Evolutionary conservation across 306 rosid species (phyloP).

Genomic region (Macrotyloma uniflorum): DNA sequence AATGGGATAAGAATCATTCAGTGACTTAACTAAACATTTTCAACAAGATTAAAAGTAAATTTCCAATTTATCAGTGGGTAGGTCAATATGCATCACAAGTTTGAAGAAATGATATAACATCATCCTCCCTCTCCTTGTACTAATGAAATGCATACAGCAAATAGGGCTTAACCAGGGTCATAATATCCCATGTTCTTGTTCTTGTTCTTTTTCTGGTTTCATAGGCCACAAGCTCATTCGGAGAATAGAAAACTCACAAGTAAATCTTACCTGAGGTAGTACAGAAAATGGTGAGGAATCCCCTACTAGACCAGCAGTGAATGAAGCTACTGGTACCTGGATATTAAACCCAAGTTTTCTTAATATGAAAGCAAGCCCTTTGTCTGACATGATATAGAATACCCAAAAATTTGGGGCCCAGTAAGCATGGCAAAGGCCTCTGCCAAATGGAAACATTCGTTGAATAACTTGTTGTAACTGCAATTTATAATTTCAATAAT

Average conservation of each 20-base stretch:
- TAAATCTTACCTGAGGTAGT: constrained; percentile 66
- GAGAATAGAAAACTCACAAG: constrained; percentile 11
- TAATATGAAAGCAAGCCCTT: constrained; percentile 70
- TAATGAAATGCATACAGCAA: constrained; percentile 20
- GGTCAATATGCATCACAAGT: constrained; percentile 6
- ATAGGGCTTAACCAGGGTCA: constrained; percentile 21
- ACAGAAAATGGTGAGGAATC: constrained; percentile 81
- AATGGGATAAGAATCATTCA: background rate
- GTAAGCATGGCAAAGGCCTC: constrained; percentile 97
- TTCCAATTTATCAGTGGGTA: background rate
- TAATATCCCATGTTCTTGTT: background rate
- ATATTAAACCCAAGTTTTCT: constrained; percentile 69
- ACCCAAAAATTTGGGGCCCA: constrained; percentile 99
- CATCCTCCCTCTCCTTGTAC: background rate
- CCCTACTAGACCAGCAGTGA: constrained; percentile 90
- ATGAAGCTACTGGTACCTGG: constrained; percentile 69
- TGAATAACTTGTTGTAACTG: constrained; percentile 76
- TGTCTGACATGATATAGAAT: constrained; percentile 84
- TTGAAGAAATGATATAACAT: constrained; percentile 8
- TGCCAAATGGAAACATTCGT: constrained; percentile 92
- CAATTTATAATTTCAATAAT: constrained; percentile 47
- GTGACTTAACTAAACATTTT: constrained; percentile 1
- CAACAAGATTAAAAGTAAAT: constrained; percentile 1
- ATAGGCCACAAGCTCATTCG: constrained; percentile 10
- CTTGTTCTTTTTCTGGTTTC: background rate